Evolutionary conservation across 805 yeast genomes (phyloP).

Genomic region (Metschnikowia lachancei): DNA sequence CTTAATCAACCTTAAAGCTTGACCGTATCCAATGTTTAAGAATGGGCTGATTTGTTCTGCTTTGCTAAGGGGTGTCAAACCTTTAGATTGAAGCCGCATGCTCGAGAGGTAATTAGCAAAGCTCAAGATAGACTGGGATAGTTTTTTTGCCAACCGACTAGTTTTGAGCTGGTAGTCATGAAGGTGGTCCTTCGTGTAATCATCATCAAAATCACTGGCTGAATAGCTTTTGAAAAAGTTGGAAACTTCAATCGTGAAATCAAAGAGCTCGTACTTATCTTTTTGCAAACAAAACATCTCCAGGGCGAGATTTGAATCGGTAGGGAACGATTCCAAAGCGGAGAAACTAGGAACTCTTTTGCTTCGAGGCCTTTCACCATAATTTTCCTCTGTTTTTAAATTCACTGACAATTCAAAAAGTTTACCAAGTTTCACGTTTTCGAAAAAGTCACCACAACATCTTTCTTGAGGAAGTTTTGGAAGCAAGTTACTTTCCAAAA

Average conservation of each 20-base stretch:
- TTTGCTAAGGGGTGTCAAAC: neutral
- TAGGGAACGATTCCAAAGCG: neutral
- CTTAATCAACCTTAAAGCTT: slow-evolving; percentile 35
- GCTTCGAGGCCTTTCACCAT: neutral
- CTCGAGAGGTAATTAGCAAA: slow-evolving; percentile 32
- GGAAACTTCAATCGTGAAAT: slow-evolving; percentile 37
- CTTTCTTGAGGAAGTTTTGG: neutral
- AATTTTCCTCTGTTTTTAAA: neutral
- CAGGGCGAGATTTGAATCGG: slow-evolving; percentile 6
- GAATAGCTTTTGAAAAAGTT: slow-evolving; percentile 7
- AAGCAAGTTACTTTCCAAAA: neutral
- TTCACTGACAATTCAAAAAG: slow-evolving; percentile 5
- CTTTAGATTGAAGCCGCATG: slow-evolving; percentile 12
- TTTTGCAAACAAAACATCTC: slow-evolving; percentile 23
- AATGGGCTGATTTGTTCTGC: slow-evolving; percentile 29
- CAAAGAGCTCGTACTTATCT: slow-evolving; percentile 37
- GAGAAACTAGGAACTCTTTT: neutral
- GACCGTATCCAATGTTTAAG: slow-evolving; percentile 34
- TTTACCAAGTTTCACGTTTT: slow-evolving; percentile 8
- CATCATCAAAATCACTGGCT: slow-evolving; percentile 15
- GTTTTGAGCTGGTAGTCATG: slow-evolving; percentile 41
- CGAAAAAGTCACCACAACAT: slow-evolving; percentile 1
- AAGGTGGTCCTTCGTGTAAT: slow-evolving; percentile 27
- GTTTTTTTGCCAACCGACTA: slow-evolving; percentile 36
- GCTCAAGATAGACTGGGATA: slow-evolving; percentile 27